These are phyloP conservation scores for Hypocreales sp. DNA, from an alignment of 2,329 filamentous ascomycete species.

Conservation along the genomic window DNA sequence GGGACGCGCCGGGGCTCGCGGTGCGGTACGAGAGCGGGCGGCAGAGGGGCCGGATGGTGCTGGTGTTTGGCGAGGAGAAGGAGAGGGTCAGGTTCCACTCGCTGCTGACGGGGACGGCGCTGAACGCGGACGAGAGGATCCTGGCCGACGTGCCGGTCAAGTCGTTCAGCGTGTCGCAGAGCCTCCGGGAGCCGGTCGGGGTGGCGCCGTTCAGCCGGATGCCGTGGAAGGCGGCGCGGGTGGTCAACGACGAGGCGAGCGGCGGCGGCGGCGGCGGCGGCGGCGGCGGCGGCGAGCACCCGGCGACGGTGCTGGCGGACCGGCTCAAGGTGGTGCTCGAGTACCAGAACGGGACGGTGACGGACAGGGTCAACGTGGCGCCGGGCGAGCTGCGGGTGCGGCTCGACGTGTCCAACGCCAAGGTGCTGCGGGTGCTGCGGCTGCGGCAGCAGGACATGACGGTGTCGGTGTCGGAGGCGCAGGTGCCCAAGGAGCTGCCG, in stretches of 20 bases:
- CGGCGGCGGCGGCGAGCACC: slow-evolving; percentile 39
- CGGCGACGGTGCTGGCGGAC: slow-evolving; percentile 61
- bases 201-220: slow-evolving; percentile 33
- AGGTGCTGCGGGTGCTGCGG: slow-evolving; percentile 51
- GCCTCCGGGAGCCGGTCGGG: slow-evolving; percentile 31
- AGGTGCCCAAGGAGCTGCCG: slow-evolving; percentile 44
- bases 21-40: slow-evolving; percentile 54
- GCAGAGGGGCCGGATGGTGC: slow-evolving; percentile 53
- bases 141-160: slow-evolving; percentile 53
- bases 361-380: slow-evolving; percentile 69
- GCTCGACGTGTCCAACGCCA: slow-evolving; percentile 45
- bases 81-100: slow-evolving; percentile 59
- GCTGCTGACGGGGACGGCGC: slow-evolving; percentile 55
- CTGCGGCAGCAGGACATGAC: slow-evolving; percentile 65
- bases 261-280: slow-evolving; percentile 40
- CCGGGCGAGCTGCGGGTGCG: slow-evolving; percentile 58
- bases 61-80: slow-evolving; percentile 61
- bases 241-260: slow-evolving; percentile 58
- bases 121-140: slow-evolving; percentile 53
- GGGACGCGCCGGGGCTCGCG: slow-evolving; percentile 52
- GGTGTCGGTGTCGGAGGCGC: slow-evolving; percentile 55
- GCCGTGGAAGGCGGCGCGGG: slow-evolving; percentile 50
- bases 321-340: slow-evolving; percentile 60
- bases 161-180: slow-evolving; percentile 45
- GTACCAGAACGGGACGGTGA: slow-evolving; percentile 61